Base-by-base conservation (phyloP, 768 basidiomycete genomes). In the Leucogyrophana mollusca region DNA sequence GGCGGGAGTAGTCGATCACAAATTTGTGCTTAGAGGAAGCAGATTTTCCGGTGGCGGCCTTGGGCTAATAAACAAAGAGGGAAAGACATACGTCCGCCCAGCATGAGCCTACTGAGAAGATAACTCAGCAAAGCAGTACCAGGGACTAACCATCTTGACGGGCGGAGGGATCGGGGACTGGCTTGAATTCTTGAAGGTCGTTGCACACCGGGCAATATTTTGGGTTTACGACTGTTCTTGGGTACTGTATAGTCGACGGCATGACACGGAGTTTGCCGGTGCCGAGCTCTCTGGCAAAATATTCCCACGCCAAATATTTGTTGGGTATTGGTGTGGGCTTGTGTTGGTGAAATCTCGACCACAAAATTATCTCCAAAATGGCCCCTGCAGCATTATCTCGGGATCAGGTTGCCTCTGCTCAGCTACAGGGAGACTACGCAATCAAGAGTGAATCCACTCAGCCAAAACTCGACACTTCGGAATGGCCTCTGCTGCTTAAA, bases 401-500 rank as follows among this genome's bases (percentile, higher is more conserved):
- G 58, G 78, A 82, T 47, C 79, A 90, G 64, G 78, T 92, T 40
- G 85, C 83, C 20, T 78, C 82, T 38, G 87, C 81, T 14, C 89
- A 91, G 69, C 72, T 82, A 43, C 72, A 78, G 18, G 87, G 85
- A 20, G 87, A 93, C 63, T 92, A 79, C 58, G 58, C 83, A 37
- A 92, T 95, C 68, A 89, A 92, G 65, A 82, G 92, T 3, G 88
- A 94, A 66, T 69, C 73, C 32, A 67, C 72, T 7, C 69, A 83
- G 5, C 93, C 92, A 8, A 79, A 79, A 56, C 80, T 95, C 23
- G 91, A 98, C 64, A 98, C 96, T 16, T 95, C 94, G 0, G 78
- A 97, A 70, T 99, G 96, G 96, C 96, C 96, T 27, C 76, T 99
- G 8, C 81, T 99, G 4, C 78, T 99, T 48, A 99, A 97, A 81